A percentile compares a stretch with the other conserved stretches of the same genome.
These are phyloP conservation scores for Monosporozyma siamensis DNA, from an alignment of 805 yeast species.

Conservation along the genomic window DNA sequence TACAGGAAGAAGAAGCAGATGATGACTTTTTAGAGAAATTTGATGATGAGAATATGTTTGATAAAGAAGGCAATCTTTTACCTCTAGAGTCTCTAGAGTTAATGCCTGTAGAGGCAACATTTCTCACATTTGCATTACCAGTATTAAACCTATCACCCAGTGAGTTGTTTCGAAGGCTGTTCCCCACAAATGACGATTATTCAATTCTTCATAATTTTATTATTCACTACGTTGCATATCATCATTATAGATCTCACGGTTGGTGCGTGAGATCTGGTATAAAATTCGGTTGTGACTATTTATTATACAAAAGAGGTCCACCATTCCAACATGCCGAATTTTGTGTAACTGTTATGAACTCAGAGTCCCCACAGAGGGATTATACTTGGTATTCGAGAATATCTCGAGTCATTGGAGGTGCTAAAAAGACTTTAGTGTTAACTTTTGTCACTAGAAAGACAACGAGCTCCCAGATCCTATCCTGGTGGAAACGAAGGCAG, in stretches of 20 bases:
- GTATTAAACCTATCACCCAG: constrained; percentile 32
- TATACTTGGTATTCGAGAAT: constrained; percentile 60
- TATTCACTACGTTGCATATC: constrained; percentile 61
- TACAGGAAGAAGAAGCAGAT: constrained; percentile 3
- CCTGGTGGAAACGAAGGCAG: constrained; percentile 13
- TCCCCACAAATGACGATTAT: constrained; percentile 12
- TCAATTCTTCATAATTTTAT: constrained; percentile 35
- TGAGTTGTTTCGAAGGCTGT: constrained; percentile 12
- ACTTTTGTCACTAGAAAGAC: constrained; percentile 54
- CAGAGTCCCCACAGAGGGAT: constrained; percentile 17
- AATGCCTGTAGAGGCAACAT: constrained; percentile 67
- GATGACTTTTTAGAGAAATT: too few relatives aligned
- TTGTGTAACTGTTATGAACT: constrained; percentile 40
- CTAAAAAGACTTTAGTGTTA: constrained; percentile 65
- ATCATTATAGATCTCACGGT: constrained; percentile 78
- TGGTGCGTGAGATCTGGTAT: constrained; percentile 93
- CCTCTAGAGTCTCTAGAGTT: constrained; percentile 44
- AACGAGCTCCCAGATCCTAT: constrained; percentile 25
- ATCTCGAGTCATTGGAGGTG: constrained; percentile 79
- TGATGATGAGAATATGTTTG: constrained; percentile 29
- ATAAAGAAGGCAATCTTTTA: constrained; percentile 21
- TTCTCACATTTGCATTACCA: constrained; percentile 50
- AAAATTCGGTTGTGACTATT: constrained; percentile 81
- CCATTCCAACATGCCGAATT: constrained; percentile 93
- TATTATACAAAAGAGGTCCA: constrained; percentile 84